Base-by-base conservation (phyloP, 331 rosid genomes). In the Ulmus americana region DNA sequence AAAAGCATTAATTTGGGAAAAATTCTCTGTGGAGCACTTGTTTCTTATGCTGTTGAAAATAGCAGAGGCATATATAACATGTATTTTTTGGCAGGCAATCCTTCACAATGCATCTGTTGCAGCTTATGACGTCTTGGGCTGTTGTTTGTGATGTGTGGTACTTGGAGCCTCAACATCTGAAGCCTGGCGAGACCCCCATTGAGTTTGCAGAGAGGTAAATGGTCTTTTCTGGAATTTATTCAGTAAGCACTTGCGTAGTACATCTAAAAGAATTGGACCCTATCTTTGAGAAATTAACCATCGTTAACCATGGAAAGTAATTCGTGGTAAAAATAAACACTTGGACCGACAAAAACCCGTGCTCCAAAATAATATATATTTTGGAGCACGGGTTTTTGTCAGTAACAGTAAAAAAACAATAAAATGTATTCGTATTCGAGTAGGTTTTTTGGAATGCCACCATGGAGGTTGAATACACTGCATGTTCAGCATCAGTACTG, bases 81-180 rank as follows among this genome's bases (percentile, higher is more conserved):
- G n/a, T 15, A 55, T 47, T 55, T 64, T 69, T 70, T 77, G 35
- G 64, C 91, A 92, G 98, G 88, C 98, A 92, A 65, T 92, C 98
- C 43, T 92, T 92, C 83, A 89, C 95, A 35, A 87, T 15, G 82
- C 98, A 92, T 82, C 90, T 92, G 62, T 76, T 92, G 79, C 98
- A 81, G 82, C 91, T 92, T 73, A 92, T 89, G 98, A 89, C 97
- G 39, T 92, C 95, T 0, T 92, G 98, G 98, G 98, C 97, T 43
- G 98, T 92, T 70, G 98, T 92, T 69, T 92, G 95, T 83, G 98
- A 92, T 76, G 98, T 92, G 70, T 92, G 97, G 97, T 92, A 89
- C 79, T 72, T 92, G 86, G 97, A 92, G 82, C 98, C 98, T 8
- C 95, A 92, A 76, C 81, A 67, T 55, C 59, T 89, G 56, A 85